Conservation (phyloP, 805 yeast genomes). For the Wickerhamomyces mucosus region DNA sequence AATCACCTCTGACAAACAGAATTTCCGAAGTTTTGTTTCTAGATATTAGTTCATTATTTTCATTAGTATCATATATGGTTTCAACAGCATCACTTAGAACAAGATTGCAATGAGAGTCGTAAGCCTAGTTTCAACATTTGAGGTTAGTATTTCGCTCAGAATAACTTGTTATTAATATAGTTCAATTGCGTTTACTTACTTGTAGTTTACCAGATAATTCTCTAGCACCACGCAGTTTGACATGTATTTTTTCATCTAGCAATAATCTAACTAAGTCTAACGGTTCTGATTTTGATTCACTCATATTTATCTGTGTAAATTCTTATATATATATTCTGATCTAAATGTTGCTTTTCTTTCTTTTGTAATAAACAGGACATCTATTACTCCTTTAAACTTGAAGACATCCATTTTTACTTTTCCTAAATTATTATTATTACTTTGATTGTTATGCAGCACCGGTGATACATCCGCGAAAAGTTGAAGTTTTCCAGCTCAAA, state of each 20-base stretch:
- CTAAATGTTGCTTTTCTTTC: too few relatives aligned
- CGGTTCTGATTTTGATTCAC: slow-evolving; percentile 49
- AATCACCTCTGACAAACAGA: slow-evolving; percentile 97
- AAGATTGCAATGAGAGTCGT: slow-evolving; percentile 94
- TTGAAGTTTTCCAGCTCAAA: background rate
- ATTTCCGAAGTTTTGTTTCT: slow-evolving; percentile 60
- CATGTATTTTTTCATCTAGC: slow-evolving; percentile 77
- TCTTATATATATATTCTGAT: slow-evolving; percentile 1
- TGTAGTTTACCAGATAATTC: slow-evolving; percentile 86
- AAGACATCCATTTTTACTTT: too few relatives aligned
- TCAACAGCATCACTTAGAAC: slow-evolving; percentile 91
- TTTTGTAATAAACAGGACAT: background rate
- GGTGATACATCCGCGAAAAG: background rate
- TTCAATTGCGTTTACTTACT: too few relatives aligned
- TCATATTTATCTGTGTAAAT: slow-evolving; percentile 5
- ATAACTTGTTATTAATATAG: background rate
- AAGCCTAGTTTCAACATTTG: slow-evolving; percentile 37
- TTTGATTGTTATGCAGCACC: background rate
- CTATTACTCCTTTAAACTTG: too few relatives aligned
- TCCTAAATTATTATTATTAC: background rate
- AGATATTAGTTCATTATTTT: slow-evolving; percentile 23
- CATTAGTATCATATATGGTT: slow-evolving; percentile 51
- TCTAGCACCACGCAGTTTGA: slow-evolving; percentile 89
- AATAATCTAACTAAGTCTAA: slow-evolving; percentile 79
- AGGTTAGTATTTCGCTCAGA: slow-evolving; percentile 2